Conservation (phyloP, 2,329 filamentous ascomycete species). For the Neocucurbitaria cava region DNA sequence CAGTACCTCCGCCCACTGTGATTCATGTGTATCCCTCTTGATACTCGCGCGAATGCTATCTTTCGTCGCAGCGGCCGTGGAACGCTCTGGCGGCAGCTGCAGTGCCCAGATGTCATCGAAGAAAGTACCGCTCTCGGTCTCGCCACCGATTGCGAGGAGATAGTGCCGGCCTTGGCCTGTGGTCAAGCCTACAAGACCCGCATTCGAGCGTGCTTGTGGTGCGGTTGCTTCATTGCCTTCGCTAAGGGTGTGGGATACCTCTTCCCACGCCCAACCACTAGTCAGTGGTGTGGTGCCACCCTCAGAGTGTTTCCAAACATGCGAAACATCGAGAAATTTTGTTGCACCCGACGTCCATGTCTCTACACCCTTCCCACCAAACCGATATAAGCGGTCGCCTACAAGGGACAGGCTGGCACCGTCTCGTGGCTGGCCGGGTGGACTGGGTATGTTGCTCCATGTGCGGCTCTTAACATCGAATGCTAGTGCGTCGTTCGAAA, state of each 20-base stretch:
- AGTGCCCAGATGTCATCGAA: slow-evolving; percentile 60
- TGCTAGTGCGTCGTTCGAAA: slow-evolving; percentile 57
- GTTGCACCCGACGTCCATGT: slow-evolving; percentile 29
- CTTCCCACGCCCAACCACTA: slow-evolving; percentile 44
- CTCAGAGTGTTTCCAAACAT: slow-evolving; percentile 45
- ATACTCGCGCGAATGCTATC: slow-evolving; percentile 57
- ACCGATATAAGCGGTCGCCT: slow-evolving; percentile 56
- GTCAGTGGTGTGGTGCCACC: slow-evolving; percentile 43
- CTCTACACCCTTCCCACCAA: slow-evolving; percentile 47
- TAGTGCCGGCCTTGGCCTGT: slow-evolving; percentile 62
- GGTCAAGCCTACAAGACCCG: slow-evolving; percentile 55
- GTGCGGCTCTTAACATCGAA: slow-evolving; percentile 58
- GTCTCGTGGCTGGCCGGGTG: slow-evolving; percentile 47
- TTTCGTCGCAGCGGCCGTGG: slow-evolving; percentile 58
- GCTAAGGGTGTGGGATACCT: slow-evolving; percentile 26
- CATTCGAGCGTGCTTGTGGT: slow-evolving; percentile 53
- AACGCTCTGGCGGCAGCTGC: slow-evolving; percentile 57
- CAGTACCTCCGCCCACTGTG: slow-evolving; percentile 59
- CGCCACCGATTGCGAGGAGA: slow-evolving; percentile 60
- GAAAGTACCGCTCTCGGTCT: slow-evolving; percentile 32
- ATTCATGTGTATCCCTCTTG: slow-evolving; percentile 55
- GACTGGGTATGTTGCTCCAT: slow-evolving; percentile 59
- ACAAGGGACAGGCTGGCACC: slow-evolving; percentile 55
- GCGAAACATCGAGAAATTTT: slow-evolving; percentile 42
- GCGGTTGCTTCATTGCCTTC: slow-evolving; percentile 14